phyloP scores from a whole-genome alignment of 2,329 filamentous ascomycete genomes.

The Fusarium hostae region DNA sequence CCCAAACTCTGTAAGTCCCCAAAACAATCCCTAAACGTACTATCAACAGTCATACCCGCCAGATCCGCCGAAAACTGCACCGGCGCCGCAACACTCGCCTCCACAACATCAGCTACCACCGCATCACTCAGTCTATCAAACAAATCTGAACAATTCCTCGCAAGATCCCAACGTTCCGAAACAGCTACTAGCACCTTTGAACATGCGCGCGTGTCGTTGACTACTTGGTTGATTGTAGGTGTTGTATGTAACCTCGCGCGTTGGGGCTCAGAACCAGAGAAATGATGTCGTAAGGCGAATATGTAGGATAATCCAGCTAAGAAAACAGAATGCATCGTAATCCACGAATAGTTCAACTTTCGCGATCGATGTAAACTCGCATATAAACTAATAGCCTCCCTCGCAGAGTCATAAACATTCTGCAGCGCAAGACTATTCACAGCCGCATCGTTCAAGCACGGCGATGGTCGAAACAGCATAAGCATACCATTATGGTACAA shows the following conservation, averaged over 20 bases:
- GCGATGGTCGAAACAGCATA: constrained; percentile 56
- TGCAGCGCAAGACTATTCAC: constrained; percentile 46
- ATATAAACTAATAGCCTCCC: constrained; percentile 55
- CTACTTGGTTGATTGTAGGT: constrained; percentile 55
- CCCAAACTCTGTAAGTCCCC: constrained; percentile 42
- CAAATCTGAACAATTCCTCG: constrained; percentile 54
- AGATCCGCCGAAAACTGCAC: constrained; percentile 16
- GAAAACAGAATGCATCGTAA: constrained; percentile 61
- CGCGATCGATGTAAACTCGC: constrained; percentile 56
- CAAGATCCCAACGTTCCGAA: constrained; percentile 55
- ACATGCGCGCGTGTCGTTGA: constrained; percentile 55
- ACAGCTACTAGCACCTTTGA: constrained; percentile 58
- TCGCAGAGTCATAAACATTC: constrained; percentile 53
- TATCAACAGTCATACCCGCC: constrained; percentile 50
- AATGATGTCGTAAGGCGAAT: constrained; percentile 55
- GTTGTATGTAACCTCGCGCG: constrained; percentile 42
- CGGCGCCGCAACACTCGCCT: constrained; percentile 9
- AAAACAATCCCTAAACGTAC: constrained; percentile 53
- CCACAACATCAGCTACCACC: constrained; percentile 54
- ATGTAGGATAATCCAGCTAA: constrained; percentile 58
- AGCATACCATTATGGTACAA: constrained; percentile 56
- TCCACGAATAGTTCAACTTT: constrained; percentile 61
- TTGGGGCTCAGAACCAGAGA: constrained; percentile 35
- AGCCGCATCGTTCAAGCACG: constrained; percentile 45
- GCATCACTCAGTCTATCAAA: constrained; percentile 57